Evolutionary conservation across 148 eudicot genomes (phyloP), one percentile per base, ranked within the genome.

Genomic region (Bassia scoparia): DNA sequence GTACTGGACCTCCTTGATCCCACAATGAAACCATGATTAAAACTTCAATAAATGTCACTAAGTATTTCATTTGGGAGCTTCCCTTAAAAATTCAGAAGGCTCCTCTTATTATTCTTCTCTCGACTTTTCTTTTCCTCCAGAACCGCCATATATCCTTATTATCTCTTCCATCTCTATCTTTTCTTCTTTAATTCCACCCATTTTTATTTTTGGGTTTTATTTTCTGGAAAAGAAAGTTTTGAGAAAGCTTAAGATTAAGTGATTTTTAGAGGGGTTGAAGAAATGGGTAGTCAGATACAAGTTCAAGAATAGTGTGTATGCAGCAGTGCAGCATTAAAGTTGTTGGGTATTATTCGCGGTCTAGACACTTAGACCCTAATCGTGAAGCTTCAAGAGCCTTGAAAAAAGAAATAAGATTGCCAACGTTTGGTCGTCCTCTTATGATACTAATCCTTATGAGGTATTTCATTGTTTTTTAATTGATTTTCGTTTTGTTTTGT

Each of bases 291-390:
- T 61, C 46, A 41, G 12, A 41, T 41, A 82, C 91, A 10, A 86
- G 75, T 90, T 37, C 98, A 93, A 58, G 92, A 93, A 49, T 93
- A 76, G 33, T 89, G 2, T 90, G 26, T 93, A 87, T 70, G 98
- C 98, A 63, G 98, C 97, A 90, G 98, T 80, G 97, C 98, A 10
- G 98, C 98, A 4, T 68, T 93, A n/a, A 13, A 93, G 98, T 59
- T n/a, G 84, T 84, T 18, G 68, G 78, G 98, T 93, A 0, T 67
- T 93, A 71, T 86, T 89, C 50, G 86, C 78, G 16, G 97, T 81
- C 89, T 34, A 83, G 78, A 37, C 88, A 83, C 4, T 83, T 93
- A 27, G 98, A 93, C 88, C 98, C 97, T 11, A 90, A 93, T 76
- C 97, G 98, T 55, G 95, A 89, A 60, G 68, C 98, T n/a, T 82